A percentile compares a stretch with the other conserved stretches of the same genome.
phyloP scores from a whole-genome alignment of 2,329 filamentous ascomycete species.

The Penicillium hesseltinei region DNA sequence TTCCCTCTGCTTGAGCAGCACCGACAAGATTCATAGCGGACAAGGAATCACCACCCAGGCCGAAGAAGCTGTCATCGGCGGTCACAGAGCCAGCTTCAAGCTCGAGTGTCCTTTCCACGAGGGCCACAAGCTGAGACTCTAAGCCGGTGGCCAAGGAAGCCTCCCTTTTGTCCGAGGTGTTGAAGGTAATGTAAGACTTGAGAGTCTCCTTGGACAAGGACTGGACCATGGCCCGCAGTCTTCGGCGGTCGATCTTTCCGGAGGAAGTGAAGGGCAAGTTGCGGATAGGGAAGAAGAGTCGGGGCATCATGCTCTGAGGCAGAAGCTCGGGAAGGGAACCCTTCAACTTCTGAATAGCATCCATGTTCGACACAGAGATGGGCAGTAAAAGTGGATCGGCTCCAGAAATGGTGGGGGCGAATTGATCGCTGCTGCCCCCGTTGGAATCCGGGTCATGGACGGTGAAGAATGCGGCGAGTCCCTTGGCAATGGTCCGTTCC shows the following conservation, averaged over 20 bases:
- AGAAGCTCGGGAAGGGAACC: slow-evolving; percentile 28
- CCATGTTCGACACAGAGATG: slow-evolving; percentile 25
- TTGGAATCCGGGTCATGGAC: slow-evolving; percentile 17
- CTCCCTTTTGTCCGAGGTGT: slow-evolving; percentile 11
- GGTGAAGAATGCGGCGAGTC: slow-evolving; percentile 38
- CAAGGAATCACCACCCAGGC: slow-evolving; percentile 49
- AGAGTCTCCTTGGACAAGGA: slow-evolving; percentile 35
- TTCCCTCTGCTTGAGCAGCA: slow-evolving; percentile 39
- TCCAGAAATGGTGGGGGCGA: slow-evolving; percentile 14
- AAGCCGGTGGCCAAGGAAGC: slow-evolving; percentile 28
- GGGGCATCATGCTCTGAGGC: slow-evolving; percentile 46
- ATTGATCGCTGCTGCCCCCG: slow-evolving; percentile 24
- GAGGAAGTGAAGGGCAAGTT: slow-evolving; percentile 44
- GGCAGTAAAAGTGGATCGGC: slow-evolving; percentile 27
- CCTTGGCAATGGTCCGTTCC: slow-evolving; percentile 31
- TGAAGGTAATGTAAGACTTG: slow-evolving; percentile 31
- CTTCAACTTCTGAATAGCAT: slow-evolving; percentile 27
- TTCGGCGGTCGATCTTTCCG: slow-evolving; percentile 44
- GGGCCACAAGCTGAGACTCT: slow-evolving; percentile 30
- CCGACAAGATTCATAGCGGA: slow-evolving; percentile 49
- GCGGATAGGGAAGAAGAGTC: slow-evolving; percentile 43
- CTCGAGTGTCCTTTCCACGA: slow-evolving; percentile 44
- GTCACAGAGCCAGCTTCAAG: slow-evolving; percentile 40
- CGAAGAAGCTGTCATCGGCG: slow-evolving; percentile 48
- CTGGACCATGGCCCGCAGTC: slow-evolving; percentile 39